Evolutionary conservation across 352 stramenopile species (phyloP).

Genomic region (Phytophthora fragariaefolia): DNA sequence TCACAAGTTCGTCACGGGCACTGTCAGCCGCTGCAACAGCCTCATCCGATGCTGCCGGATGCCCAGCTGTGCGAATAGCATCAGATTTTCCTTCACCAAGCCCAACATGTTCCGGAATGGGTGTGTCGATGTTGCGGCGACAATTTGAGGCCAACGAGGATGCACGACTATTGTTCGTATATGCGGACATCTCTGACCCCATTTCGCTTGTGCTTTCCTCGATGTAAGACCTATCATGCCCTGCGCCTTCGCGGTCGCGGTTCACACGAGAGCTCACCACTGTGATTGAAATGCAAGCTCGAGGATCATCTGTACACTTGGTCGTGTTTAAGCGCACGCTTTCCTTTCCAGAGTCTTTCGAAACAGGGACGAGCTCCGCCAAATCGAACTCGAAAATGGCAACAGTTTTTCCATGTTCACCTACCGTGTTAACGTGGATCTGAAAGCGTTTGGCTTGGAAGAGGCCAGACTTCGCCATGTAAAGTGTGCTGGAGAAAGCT

Average conservation of each 20-base stretch:
- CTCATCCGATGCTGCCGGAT: conserved; percentile 25
- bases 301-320: conserved; percentile 63
- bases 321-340: conserved; percentile 58
- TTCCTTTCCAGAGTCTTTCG: conserved; percentile 71
- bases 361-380: conserved; percentile 64
- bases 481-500: conserved; percentile 77
- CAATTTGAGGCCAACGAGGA: conserved; percentile 47
- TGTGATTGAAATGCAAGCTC: conserved; percentile 69
- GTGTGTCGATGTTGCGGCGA: conserved; percentile 20
- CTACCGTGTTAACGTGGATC: conserved; percentile 50
- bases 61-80: conserved; percentile 28
- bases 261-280: conserved; percentile 60
- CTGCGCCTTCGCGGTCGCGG: conserved; percentile 14
- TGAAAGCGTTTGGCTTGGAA: conserved; percentile 77
- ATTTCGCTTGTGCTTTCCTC: conserved; percentile 64
- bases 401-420: conserved; percentile 61
- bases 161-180: conserved; percentile 60
- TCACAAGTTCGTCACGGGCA: conserved; percentile 48
- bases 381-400: conserved; percentile 77
- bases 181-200: conserved; percentile 56
- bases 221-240: conserved; percentile 43
- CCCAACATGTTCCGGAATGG: conserved; percentile 20
- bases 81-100: conserved; percentile 20
- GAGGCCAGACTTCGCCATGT: conserved; percentile 74
- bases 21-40: conserved; percentile 19